Conservation (phyloP, 2,329 filamentous ascomycete genomes). For the Botryotinia calthae region DNA sequence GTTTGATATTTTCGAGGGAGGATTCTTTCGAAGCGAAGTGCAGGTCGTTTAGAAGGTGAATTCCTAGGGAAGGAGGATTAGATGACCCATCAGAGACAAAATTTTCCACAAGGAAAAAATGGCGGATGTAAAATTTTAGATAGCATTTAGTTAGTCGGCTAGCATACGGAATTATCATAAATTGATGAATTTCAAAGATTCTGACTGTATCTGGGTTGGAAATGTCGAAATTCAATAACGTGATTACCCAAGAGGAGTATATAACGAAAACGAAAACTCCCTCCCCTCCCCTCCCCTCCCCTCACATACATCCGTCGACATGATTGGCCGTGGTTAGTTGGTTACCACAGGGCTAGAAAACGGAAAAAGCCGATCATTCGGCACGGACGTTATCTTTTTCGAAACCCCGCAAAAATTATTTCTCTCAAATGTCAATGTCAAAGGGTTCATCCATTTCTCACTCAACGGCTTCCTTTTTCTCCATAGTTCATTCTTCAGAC, state of each 20-base stretch:
- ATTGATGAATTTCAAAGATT: not conserved
- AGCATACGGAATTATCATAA: slow-evolving; percentile 6
- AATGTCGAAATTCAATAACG: not conserved
- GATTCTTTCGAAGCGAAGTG: slow-evolving; percentile 37
- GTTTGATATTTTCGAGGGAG: slow-evolving; percentile 3
- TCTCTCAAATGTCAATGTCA: slow-evolving; percentile 11
- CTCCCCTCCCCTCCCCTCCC: not conserved
- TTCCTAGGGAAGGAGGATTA: slow-evolving; percentile 9
- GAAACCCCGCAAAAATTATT: slow-evolving; percentile 19
- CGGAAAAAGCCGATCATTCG: not conserved
- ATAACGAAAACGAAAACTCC: not conserved
- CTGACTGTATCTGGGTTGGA: not conserved
- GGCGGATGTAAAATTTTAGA: slow-evolving; percentile 10
- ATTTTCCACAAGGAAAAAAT: not conserved
- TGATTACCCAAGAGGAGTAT: not conserved
- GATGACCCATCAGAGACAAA: not conserved
- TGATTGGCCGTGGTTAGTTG: not conserved
- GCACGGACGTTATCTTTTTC: not conserved
- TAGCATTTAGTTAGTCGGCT: slow-evolving; percentile 7
- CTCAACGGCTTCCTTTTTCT: not conserved
- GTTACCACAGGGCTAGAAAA: not conserved
- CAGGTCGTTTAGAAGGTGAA: slow-evolving; percentile 36
- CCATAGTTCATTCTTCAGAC: not conserved
- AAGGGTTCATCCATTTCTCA: not conserved
- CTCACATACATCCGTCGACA: not conserved